Percentiles rank a stretch among this genome's conserved stretches.
These are phyloP conservation scores for Canavalia ensiformis DNA, from an alignment of 306 rosid genomes.

Conservation along the genomic window DNA sequence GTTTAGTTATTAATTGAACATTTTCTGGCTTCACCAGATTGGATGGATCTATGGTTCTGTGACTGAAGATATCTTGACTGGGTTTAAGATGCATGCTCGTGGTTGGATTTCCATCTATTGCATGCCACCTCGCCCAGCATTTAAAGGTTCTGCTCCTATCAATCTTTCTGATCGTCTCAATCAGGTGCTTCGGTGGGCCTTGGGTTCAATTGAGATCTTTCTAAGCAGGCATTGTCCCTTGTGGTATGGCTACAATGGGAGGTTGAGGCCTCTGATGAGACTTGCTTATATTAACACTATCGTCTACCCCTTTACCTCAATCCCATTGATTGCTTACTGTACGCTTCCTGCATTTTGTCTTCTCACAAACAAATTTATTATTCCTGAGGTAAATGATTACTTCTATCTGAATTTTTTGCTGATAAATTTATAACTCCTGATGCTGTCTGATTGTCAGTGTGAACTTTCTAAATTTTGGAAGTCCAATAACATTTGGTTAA, in stretches of 20 bases:
- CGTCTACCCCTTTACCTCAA: conserved; percentile 92
- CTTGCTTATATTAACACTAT: conserved; percentile 95
- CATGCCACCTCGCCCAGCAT: conserved; percentile 99
- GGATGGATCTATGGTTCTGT: conserved; percentile 99
- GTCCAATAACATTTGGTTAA: conserved; percentile 29
- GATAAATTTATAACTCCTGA: conserved; percentile 3
- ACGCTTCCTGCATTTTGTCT: conserved; percentile 96
- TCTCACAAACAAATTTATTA: conserved; percentile 91
- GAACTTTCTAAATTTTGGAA: conserved; percentile 11
- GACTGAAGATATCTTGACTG: conserved; percentile 99
- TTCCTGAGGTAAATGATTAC: conserved; percentile 81
- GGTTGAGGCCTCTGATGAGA: conserved; percentile 78
- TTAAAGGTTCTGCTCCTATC: conserved; percentile 99
- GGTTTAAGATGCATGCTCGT: conserved; percentile 99
- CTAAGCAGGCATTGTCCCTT: conserved; percentile 99
- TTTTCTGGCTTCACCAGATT: conserved; percentile 66
- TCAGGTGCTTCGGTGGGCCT: conserved; percentile 99
- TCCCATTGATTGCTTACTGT: conserved; percentile 93
- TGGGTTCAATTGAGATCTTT: conserved; percentile 97
- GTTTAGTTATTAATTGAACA: conserved; percentile 30
- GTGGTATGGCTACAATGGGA: conserved; percentile 98
- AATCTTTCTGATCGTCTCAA: conserved; percentile 99
- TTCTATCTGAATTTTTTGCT: conserved; percentile 22
- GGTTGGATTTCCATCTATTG: conserved; percentile 99
- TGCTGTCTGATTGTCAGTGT: neutral